phyloP scores from a whole-genome alignment of 306 rosid species.

The Alnus rubra region DNA sequence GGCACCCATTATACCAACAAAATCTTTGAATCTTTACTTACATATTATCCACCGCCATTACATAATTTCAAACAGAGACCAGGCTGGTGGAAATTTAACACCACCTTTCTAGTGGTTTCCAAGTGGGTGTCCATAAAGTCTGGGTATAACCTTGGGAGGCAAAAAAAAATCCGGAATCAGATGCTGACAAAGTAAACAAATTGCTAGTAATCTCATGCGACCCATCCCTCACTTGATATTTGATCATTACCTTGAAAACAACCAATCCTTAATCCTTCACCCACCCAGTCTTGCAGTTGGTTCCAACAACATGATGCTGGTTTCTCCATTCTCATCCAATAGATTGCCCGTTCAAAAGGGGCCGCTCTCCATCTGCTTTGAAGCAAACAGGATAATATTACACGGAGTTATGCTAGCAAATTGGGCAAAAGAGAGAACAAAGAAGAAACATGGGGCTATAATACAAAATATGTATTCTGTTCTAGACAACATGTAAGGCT shows the following conservation, averaged over 20 bases:
- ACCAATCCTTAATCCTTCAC: slow-evolving; percentile 16
- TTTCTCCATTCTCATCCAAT: slow-evolving; percentile 33
- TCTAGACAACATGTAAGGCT: not conserved
- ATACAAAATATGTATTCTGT: not conserved
- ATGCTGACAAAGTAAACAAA: slow-evolving; percentile 14
- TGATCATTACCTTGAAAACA: slow-evolving; percentile 19
- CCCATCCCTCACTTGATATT: slow-evolving; percentile 3
- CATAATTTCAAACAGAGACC: slow-evolving; percentile 31
- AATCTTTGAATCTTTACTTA: not conserved
- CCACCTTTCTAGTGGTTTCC: not conserved
- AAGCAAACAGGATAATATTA: slow-evolving; percentile 14
- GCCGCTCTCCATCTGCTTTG: slow-evolving; percentile 59
- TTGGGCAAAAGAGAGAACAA: not conserved
- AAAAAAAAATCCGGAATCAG: not conserved
- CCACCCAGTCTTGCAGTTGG: not conserved
- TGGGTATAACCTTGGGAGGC: not conserved
- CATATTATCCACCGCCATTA: not conserved
- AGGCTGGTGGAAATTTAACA: not conserved
- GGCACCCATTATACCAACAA: not conserved
- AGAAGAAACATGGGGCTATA: not conserved
- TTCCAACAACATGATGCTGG: slow-evolving; percentile 12
- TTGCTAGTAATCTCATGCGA: slow-evolving; percentile 9
- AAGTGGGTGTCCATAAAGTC: not conserved
- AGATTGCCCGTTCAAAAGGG: slow-evolving; percentile 41
- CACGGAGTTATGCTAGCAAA: not conserved